Evolutionary conservation across 345 rosid genomes (phyloP), one percentile per base, ranked within the genome.

Genomic region (Syzygium aromaticum): DNA sequence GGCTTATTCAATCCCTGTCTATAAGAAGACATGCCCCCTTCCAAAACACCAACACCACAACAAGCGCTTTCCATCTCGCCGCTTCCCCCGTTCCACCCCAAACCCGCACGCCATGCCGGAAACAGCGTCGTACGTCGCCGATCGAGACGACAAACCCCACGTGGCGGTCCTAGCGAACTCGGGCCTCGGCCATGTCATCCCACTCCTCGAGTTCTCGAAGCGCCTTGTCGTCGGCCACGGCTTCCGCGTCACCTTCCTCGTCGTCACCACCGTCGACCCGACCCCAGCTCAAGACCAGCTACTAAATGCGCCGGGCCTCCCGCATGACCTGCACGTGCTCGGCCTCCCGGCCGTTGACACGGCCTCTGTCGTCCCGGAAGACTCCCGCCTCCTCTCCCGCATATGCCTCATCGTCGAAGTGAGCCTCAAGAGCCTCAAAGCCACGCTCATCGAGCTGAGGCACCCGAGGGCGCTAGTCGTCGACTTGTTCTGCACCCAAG

Each of bases 171-270:
- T 92, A 25, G 54, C 91, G n/a, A 89, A 89, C 85, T 77, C 93
- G 4, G 94, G 93, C 38, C 19, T 92, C 43, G 94, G 95, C 33
- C 94, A 92, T 73, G 43, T 90, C 21, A 88, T 89, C 88, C 94
- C 94, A 0, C 87, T 91, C 51, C 84, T 93, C 6, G 92, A 92
- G 87, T 86, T 93, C n/a, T 89, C 91, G 38, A 91, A 91, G 77
- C 91, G 89, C 7, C 89, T 92, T 5, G 89, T 87, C 51, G 49
- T 80, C 64, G 63, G 53, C 54, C 90, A 92, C 49, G 86, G 88
- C 87, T 28, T 90, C 83, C 77, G 51, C 21, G 92, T 91, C 51
- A 88, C 89, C 88, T 91, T 91, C 30, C 91, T 91, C 11, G 77
- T 87, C 28, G 84, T 92, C 77, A 84, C 82, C 85, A 84, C 91